These are phyloP conservation scores for Yamadazyma sp. DNA, from an alignment of 1,139 yeast genomes.

Conservation along the genomic window DNA sequence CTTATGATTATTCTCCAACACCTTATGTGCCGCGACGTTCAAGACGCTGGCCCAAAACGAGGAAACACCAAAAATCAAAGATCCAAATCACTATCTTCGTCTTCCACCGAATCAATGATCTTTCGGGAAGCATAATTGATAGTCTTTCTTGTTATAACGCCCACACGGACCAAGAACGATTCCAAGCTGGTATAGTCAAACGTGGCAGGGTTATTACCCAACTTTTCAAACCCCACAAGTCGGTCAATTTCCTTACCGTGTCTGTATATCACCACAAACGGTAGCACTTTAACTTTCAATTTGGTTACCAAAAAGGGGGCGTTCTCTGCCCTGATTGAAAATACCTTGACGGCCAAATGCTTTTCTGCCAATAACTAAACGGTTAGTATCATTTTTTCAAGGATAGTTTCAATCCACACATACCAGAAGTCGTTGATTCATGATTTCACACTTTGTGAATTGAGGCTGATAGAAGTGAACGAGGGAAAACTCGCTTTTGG, in stretches of 20 bases:
- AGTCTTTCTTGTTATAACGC: conserved; percentile 34
- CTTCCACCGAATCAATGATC: conserved; percentile 13
- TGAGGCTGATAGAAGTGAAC: conserved; percentile 66
- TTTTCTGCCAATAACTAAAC: conserved; percentile 42
- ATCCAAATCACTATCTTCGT: conserved; percentile 43
- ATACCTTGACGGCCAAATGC: conserved; percentile 56
- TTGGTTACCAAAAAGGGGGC: conserved; percentile 74
- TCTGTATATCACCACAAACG: conserved; percentile 65
- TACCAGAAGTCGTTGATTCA: conserved; percentile 49
- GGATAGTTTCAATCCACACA: not conserved
- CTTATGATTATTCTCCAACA: too few relatives aligned
- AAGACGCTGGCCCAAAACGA: not conserved
- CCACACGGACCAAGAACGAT: conserved; percentile 30
- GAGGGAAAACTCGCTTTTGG: conserved; percentile 43
- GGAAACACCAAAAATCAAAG: conserved; percentile 15
- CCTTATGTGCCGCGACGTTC: not conserved
- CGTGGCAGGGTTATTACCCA: conserved; percentile 39
- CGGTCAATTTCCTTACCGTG: conserved; percentile 59
- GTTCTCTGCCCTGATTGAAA: conserved; percentile 58
- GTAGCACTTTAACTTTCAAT: conserved; percentile 63
- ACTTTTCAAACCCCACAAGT: conserved; percentile 65
- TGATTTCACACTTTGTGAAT: conserved; percentile 58
- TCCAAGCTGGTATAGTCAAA: conserved; percentile 47
- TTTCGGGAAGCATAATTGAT: conserved; percentile 26
- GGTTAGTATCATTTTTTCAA: conserved; percentile 1